Evolutionary conservation across 306 rosid species (phyloP), one percentile per base, ranked within the genome.

Genomic region (Phaseolus lunatus): DNA sequence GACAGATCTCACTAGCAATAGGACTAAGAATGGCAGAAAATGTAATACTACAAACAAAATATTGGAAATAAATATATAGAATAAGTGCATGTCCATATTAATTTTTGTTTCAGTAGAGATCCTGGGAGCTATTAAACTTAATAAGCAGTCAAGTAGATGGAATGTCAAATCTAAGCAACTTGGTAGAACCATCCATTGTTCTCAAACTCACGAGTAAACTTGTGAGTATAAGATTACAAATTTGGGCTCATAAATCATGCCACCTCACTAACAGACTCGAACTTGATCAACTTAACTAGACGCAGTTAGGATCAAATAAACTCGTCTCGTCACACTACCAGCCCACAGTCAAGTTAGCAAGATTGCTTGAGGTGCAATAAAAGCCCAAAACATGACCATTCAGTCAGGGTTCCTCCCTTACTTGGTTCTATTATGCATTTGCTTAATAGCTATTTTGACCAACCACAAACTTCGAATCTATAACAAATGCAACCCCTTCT

Each of bases 111-210:
- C 12, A 0, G 57, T 27, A 50, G 33, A 50, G 8, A 39, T 18
- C 16, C 67, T 57, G 41, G 24, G 76, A 45, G 24, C 69, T 16
- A 73, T 12, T 59, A 74, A 74, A 56, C 57, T 75, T 45, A 44
- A 31, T 67, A 52, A 50, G 65, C 73, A 61, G 19, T 75, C 47
- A 43, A n/a, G 43, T 37, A 14, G 7, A 37, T 45, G 26, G 59
- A 63, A 54, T 53, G 63, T 31, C 54, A 83, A 23, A 62, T 29
- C 31, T 74, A 73, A 56, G 29, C 65, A 73, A 66, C 44, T 29
- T 72, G 27, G 26, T 50, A 41, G 75, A 5, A 79, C 27, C 14
- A 67, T 3, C 5, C 20, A 59, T 59, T 27, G 65, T 15, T 58
- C 19, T 26, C 65, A 58, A 58, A 58, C 39, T 14, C 9, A 18